Percentiles rank a stretch among this genome's conserved stretches.
Evolutionary conservation across 1,284 basidiomycete genomes (phyloP).

Genomic region (Termitomyces sp.): DNA sequence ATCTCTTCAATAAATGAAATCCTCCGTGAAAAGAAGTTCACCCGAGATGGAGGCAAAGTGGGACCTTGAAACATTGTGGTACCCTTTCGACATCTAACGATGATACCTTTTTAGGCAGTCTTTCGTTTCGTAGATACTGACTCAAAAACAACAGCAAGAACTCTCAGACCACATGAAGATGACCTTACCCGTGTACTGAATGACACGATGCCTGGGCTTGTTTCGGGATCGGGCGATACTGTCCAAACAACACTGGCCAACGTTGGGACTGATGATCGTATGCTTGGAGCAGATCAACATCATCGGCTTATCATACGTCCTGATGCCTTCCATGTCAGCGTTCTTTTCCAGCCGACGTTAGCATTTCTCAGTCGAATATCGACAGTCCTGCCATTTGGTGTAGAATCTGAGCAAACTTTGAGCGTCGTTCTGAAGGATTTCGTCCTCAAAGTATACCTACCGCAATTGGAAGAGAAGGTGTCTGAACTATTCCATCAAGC

Average conservation of each 20-base stretch:
- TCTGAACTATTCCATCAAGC: slow-evolving; percentile 83
- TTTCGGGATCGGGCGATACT: slow-evolving; percentile 63
- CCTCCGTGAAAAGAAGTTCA: slow-evolving; percentile 77
- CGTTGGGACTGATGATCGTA: slow-evolving; percentile 65
- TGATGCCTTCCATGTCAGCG: slow-evolving; percentile 92
- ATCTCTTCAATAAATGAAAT: slow-evolving; percentile 94
- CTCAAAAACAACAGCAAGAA: slow-evolving; percentile 60
- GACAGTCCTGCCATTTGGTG: slow-evolving; percentile 69
- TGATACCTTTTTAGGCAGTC: slow-evolving; percentile 51
- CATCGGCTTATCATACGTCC: slow-evolving; percentile 86
- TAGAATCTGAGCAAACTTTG: slow-evolving; percentile 68
- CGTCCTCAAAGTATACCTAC: slow-evolving; percentile 88
- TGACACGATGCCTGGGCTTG: slow-evolving; percentile 91
- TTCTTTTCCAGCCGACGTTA: slow-evolving; percentile 91
- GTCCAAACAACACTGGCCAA: slow-evolving; percentile 58
- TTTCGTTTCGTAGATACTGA: slow-evolving; percentile 93
- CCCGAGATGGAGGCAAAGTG: slow-evolving; percentile 78
- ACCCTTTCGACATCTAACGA: slow-evolving; percentile 8
- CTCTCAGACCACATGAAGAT: slow-evolving; percentile 78
- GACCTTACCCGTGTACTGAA: slow-evolving; percentile 81
- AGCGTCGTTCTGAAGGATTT: slow-evolving; percentile 88
- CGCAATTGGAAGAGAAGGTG: slow-evolving; percentile 94
- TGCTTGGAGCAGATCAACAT: slow-evolving; percentile 66
- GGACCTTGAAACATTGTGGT: slow-evolving; percentile 4
- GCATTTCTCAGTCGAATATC: slow-evolving; percentile 76